Evolutionary conservation across 805 yeast species (phyloP).

Genomic region (Sungouiella thailandica): DNA sequence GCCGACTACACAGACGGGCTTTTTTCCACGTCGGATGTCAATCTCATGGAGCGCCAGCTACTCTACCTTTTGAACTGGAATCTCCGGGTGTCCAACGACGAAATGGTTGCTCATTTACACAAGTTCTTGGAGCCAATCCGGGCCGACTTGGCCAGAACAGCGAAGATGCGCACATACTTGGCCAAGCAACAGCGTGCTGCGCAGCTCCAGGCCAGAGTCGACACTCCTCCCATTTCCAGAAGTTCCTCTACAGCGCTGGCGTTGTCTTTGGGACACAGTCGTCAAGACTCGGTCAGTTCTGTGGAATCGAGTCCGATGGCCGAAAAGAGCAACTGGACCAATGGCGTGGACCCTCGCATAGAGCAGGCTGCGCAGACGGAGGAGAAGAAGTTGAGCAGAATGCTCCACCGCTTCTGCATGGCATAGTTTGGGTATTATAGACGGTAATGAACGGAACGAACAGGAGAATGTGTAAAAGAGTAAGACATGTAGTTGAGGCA

Average conservation of each 20-base stretch:
- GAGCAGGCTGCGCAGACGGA: constrained; percentile 13
- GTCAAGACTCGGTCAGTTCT: constrained; percentile 20
- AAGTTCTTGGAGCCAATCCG: constrained; percentile 51
- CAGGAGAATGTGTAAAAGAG: too few species aligned
- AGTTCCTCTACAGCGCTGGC: constrained; percentile 13
- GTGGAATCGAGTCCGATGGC: constrained; percentile 12
- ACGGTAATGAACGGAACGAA: too few species aligned
- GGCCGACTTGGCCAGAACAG: constrained; percentile 28
- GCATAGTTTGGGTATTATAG: background rate
- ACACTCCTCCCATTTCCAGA: constrained; percentile 9
- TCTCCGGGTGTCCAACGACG: constrained; percentile 42
- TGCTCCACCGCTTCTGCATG: constrained; percentile 10
- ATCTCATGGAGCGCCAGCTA: constrained; percentile 76
- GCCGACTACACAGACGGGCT: constrained; percentile 72
- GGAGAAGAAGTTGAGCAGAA: constrained; percentile 10
- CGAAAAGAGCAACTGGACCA: constrained; percentile 2
- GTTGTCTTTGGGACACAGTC: constrained; percentile 16
- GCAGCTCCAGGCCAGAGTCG: constrained; percentile 3
- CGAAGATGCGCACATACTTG: constrained; percentile 30
- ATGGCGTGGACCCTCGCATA: constrained; percentile 10
- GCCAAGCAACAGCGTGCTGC: constrained; percentile 19
- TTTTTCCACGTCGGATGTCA: constrained; percentile 62
- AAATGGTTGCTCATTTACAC: constrained; percentile 37
- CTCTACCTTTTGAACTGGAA: constrained; percentile 69
- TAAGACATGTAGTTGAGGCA: too few species aligned